A percentile compares a stretch with the other conserved stretches of the same genome.
Evolutionary conservation across 192 early-diverging fungal species (phyloP).

Genomic region (Piromyces sp.): DNA sequence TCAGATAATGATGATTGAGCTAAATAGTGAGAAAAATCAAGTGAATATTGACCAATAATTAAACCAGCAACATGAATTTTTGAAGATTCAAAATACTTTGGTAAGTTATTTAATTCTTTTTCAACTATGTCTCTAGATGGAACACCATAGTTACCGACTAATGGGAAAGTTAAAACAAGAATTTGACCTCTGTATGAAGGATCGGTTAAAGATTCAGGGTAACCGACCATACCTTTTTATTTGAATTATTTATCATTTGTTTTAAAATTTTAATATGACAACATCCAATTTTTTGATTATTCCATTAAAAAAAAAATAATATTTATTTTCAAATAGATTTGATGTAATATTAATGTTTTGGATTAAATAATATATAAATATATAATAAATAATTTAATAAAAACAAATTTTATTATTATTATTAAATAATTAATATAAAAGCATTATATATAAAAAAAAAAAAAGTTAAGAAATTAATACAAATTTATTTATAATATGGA

Average conservation of each 20-base stretch:
- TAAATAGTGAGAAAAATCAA: slow-evolving; percentile 85
- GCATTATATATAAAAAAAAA: too few species aligned
- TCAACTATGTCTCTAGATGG: slow-evolving; percentile 76
- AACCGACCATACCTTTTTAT: slow-evolving; percentile 80
- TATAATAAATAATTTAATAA: too few species aligned
- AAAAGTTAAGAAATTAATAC: too few species aligned
- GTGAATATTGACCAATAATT: slow-evolving; percentile 77
- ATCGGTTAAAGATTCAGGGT: slow-evolving; percentile 96
- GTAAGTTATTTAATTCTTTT: slow-evolving; percentile 64
- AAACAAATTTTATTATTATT: too few species aligned
- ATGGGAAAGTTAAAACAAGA: slow-evolving; percentile 89
- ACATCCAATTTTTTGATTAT: too few species aligned
- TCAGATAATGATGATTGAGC: slow-evolving; percentile 62
- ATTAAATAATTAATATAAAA: too few species aligned
- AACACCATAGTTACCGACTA: slow-evolving; percentile 96
- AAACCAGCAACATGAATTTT: slow-evolving; percentile 87
- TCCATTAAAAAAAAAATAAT: too few species aligned
- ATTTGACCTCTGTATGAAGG: slow-evolving; percentile 98
- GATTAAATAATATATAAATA: too few species aligned
- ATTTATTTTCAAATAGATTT: too few species aligned
- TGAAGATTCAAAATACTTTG: slow-evolving; percentile 85
- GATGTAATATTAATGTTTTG: too few species aligned
- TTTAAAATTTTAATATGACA: too few species aligned
- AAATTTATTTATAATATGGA: too few species aligned
- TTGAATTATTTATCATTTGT: background rate